Evolutionary conservation across 805 yeast species (phyloP), one percentile per base, ranked within the genome.

Genomic region (Candida anglica): DNA sequence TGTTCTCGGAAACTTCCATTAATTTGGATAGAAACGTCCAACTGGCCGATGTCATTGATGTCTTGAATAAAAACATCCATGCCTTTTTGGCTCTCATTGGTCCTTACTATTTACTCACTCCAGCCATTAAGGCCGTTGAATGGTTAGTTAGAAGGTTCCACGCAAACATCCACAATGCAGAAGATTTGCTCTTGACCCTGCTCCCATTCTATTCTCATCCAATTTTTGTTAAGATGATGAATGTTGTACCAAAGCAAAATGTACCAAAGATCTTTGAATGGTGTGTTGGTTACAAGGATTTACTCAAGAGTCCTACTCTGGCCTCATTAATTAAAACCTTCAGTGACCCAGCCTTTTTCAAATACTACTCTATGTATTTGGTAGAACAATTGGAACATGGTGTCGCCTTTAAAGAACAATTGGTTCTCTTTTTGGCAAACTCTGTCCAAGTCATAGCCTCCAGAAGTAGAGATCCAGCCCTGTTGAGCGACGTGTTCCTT

Each of bases 131-230:
- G 47, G 91, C 96, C 4, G 69, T 87, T 9, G 98, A 93, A 65
- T 93, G 98, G 98, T 76, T 89, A 16, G 81, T 93, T 14, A 81
- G 98, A 63, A 75, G 98, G 47, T 93, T 80, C 65, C 81, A 87
- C 52, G 77, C 87, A 44, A 89, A 93, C 53, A 69, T 85, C 31
- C 81, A 83, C 49, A 87, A 85, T 50, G 64, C 88, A 0, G 98
- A 91, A 56, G 54, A 68, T 35, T 52, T 93, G 20, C 52, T 93
- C 28, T 58, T 91, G 37, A 70, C 89, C 2, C 72, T 84, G 1
- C 67, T 93, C 45, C 94, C 96, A n/a, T 86, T 83, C 60, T 86
- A 81, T 59, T 75, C 72, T 45, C 69, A 76, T 24, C 81, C 88
- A 0, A 69, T 85, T 5, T 93, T 93, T 56, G 71, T 78, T 32